These are phyloP conservation scores for Hymenoscyphus salicellus DNA, from an alignment of 2,329 filamentous ascomycete species.

Conservation along the genomic window DNA sequence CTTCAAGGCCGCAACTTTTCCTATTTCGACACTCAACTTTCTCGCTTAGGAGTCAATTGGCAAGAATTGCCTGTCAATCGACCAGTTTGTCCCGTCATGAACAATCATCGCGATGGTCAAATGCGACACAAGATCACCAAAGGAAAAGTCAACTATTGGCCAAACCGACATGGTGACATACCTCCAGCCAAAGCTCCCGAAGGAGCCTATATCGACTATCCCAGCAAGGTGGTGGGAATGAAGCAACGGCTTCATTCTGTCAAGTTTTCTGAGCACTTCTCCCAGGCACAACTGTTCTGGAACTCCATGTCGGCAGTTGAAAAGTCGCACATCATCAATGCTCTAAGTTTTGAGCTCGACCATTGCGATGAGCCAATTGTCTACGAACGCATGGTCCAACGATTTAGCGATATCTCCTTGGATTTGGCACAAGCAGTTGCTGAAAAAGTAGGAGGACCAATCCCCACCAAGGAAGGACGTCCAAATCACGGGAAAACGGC, in stretches of 20 bases:
- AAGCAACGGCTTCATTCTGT: slow-evolving; percentile 66
- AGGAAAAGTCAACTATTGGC: slow-evolving; percentile 76
- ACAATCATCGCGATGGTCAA: slow-evolving; percentile 71
- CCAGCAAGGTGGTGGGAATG: slow-evolving; percentile 55
- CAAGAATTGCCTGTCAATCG: slow-evolving; percentile 75
- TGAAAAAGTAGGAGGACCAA: slow-evolving; percentile 63
- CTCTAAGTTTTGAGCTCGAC: slow-evolving; percentile 70
- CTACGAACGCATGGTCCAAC: slow-evolving; percentile 66
- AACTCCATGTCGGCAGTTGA: slow-evolving; percentile 70
- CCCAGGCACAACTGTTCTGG: slow-evolving; percentile 78
- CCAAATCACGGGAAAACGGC: slow-evolving; percentile 66
- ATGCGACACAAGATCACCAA: slow-evolving; percentile 71
- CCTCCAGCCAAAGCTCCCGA: slow-evolving; percentile 61
- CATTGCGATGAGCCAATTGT: slow-evolving; percentile 79
- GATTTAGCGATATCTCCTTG: slow-evolving; percentile 70
- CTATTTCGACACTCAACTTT: slow-evolving; percentile 67
- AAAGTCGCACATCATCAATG: slow-evolving; percentile 58
- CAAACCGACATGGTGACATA: slow-evolving; percentile 63
- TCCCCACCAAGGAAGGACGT: slow-evolving; percentile 49
- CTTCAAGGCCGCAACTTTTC: slow-evolving; percentile 70
- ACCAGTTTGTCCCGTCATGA: slow-evolving; percentile 71
- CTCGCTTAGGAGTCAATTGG: slow-evolving; percentile 70
- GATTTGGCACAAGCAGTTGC: slow-evolving; percentile 67
- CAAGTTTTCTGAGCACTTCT: slow-evolving; percentile 76
- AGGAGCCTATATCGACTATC: slow-evolving; percentile 67